Evolutionary conservation across 768 basidiomycete genomes (phyloP), one percentile per base, ranked within the genome.

Genomic region (Tremella mesenterica): DNA sequence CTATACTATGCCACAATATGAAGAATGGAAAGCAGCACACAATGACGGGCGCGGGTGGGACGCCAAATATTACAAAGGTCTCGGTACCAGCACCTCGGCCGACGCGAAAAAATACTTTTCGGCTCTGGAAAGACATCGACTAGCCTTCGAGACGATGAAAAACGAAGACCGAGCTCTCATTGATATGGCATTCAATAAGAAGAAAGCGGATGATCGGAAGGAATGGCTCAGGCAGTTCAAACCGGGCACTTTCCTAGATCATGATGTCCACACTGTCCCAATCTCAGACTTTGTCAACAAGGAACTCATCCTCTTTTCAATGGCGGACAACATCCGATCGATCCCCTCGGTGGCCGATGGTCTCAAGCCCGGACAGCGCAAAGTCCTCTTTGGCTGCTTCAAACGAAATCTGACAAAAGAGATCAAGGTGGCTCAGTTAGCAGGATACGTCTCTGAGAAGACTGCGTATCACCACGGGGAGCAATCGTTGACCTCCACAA

Each of bases 111-210:
- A 85, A 59, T 99, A 97, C 75, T 99, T 99, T 72, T 79, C 84
- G 54, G 80, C 86, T 64, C 91, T 97, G 82, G 78, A 79, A 66
- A 92, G 86, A 68, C 95, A 99, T 68, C 85, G 93, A 80, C 88
- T 99, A 51, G 86, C 89, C 0, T 97, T 99, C 75, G 80, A 85
- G 2, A 75, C 83, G 2, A 83, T 82, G 3, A 82, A 86, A 65
- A 80, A 84, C 0, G 90, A 84, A 2, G 95, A 97, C 61, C 83
- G 81, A 41, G 84, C 83, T 6, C 79, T 96, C 30, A 93, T 99
- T 56, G 95, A 99, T 34, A 83, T 99, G 52, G 95, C 95, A 0
- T 99, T 99, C 79, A 96, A 89, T 77, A 99, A 97, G 81, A 97
- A 96, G 79, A 96, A 93, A 69, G 88, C 91, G 0, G 95, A 99